phyloP scores from a whole-genome alignment of 2,329 filamentous ascomycete genomes.

The Penicillium brasilianum region DNA sequence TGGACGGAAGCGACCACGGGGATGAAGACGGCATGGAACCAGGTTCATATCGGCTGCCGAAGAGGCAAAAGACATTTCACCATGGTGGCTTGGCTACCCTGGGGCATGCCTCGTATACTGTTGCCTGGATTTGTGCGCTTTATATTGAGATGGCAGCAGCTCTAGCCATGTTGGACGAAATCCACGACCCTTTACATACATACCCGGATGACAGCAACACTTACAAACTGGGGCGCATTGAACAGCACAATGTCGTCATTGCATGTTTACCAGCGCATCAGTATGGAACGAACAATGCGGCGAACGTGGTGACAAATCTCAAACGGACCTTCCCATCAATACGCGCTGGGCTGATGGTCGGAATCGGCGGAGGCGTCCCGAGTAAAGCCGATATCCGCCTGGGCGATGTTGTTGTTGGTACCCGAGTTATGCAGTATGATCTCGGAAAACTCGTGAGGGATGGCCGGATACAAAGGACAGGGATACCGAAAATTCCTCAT shows the following conservation, averaged over 20 bases:
- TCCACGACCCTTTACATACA: slow-evolving; percentile 22
- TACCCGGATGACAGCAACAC: slow-evolving; percentile 26
- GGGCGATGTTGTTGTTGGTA: slow-evolving; percentile 39
- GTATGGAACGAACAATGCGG: slow-evolving; percentile 31
- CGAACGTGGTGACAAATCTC: slow-evolving; percentile 31
- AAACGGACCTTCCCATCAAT: slow-evolving; percentile 32
- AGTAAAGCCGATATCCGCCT: slow-evolving; percentile 32
- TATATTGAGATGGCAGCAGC: slow-evolving; percentile 37
- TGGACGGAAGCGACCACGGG: not conserved
- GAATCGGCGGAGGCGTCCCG: slow-evolving; percentile 39
- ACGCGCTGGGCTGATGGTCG: slow-evolving; percentile 35
- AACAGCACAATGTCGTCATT: slow-evolving; percentile 33
- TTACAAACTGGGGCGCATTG: slow-evolving; percentile 32
- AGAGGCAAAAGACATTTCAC: not conserved
- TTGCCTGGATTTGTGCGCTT: slow-evolving; percentile 42
- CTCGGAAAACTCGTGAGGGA: slow-evolving; percentile 30
- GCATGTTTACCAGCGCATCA: slow-evolving; percentile 27
- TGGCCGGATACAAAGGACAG: slow-evolving; percentile 29
- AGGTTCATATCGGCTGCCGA: not conserved
- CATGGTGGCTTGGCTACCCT: not conserved
- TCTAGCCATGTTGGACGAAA: slow-evolving; percentile 36
- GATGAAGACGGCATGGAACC: not conserved
- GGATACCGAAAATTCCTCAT: slow-evolving; percentile 21
- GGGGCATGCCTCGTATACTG: slow-evolving; percentile 30
- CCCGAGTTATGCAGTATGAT: slow-evolving; percentile 37